Base-by-base conservation (phyloP, 1,139 yeast species). In the Blastobotrys illinoisensis region DNA sequence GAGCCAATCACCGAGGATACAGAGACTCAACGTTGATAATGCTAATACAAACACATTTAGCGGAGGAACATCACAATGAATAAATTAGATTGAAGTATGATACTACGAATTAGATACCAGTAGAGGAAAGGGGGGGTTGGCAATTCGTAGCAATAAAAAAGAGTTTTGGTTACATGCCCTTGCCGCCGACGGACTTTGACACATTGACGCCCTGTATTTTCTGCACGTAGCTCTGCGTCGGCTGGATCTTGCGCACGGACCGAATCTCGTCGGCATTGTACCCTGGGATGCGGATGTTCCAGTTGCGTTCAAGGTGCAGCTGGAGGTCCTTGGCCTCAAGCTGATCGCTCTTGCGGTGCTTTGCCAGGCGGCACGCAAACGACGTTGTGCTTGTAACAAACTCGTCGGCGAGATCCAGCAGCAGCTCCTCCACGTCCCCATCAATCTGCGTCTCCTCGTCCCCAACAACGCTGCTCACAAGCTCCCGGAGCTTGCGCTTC, bases 201-300 rank as follows among this genome's bases (percentile, higher is more conserved):
- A 76, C 78, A 53, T 77, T 79, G 26, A 86, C 82, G 44, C 88
- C 88, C 50, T 81, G 79, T 49, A 86, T 62, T 69, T 88, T 88
- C 63, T 86, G 90, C 57, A 77, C 80, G 67, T 93, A 91, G 26
- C 81, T 74, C 20, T 79, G 71, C 46, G 88, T 83, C 2, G 97
- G 93, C 54, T 79, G 84, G 80, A 90, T 85, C 68, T 87, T 86
- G 62, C 96, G 78, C 21, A 89, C 85, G 59, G 88, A 82, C 63
- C 96, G 79, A 49, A 91, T 86, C 66, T 91, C 98, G 71, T 93
- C 99, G 62, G 89, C 82, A 16, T 95, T 82, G 70, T 85, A 89
- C 1, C 99, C 99, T 0, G 99, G 98, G 26, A 93, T 81, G 62
- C 96, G 80, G 58, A 93, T 88, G 68, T 91, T 91, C 98, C 98